phyloP scores from a whole-genome alignment of 805 yeast species.

The Saccharomycopsis fibuligera region DNA sequence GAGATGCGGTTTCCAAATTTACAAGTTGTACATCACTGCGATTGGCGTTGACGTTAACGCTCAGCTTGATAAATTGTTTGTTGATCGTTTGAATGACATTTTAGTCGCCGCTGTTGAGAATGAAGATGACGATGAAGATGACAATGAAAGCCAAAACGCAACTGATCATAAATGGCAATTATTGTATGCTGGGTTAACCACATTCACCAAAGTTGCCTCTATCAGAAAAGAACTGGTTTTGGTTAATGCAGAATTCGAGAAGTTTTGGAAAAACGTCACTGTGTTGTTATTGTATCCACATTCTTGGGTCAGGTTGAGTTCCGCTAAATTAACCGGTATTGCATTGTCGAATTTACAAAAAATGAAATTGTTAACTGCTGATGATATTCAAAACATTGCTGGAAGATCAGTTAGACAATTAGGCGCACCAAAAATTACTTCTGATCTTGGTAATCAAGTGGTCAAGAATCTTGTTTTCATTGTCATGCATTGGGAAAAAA shows the following conservation, averaged over 20 bases:
- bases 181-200: slow-evolving; percentile 58
- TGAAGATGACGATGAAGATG: slow-evolving; percentile 31
- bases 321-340: slow-evolving; percentile 53
- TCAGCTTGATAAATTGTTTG: slow-evolving; percentile 34
- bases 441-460: slow-evolving; percentile 53
- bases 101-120: slow-evolving; percentile 30
- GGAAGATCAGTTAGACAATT: slow-evolving; percentile 69
- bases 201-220: slow-evolving; percentile 34
- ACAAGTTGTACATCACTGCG: slow-evolving; percentile 52
- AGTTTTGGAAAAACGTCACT: slow-evolving; percentile 45
- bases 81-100: slow-evolving; percentile 26
- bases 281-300: slow-evolving; percentile 74
- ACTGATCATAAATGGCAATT: slow-evolving; percentile 69
- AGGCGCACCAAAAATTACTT: slow-evolving; percentile 68
- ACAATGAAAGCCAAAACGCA: too few relatives aligned
- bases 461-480: slow-evolving; percentile 62
- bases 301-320: slow-evolving; percentile 76
- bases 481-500: slow-evolving; percentile 53
- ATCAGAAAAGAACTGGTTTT: slow-evolving; percentile 29
- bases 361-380: slow-evolving; percentile 31
- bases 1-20: slow-evolving; percentile 70
- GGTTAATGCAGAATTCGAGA: slow-evolving; percentile 28
- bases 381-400: slow-evolving; percentile 61
- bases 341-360: slow-evolving; percentile 38
- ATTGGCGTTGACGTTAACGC: slow-evolving; percentile 36